phyloP scores from a whole-genome alignment of 495 filamentous ascomycete species.

The Endocarpon pusillum region DNA sequence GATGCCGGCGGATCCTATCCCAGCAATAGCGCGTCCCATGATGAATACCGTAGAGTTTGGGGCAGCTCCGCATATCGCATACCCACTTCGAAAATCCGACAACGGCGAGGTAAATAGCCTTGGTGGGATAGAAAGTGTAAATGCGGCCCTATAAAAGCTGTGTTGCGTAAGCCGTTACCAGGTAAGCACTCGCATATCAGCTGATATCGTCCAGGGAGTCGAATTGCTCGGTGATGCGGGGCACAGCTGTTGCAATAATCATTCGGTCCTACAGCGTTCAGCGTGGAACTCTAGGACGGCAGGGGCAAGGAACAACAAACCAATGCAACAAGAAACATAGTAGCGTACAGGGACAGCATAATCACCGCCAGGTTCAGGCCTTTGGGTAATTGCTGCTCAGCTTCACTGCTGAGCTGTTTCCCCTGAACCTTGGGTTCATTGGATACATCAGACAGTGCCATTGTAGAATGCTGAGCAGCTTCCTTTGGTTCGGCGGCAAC shows the following conservation, averaged over 20 bases:
- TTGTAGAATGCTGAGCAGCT: no score
- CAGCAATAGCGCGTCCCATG: conserved; percentile 37
- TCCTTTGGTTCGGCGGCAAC: no score
- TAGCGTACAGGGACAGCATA: conserved; percentile 16
- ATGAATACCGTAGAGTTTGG: conserved; percentile 54
- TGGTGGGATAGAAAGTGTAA: conserved; percentile 44
- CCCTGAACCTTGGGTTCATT: no score
- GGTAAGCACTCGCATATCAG: conserved; percentile 38
- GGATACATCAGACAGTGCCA: no score
- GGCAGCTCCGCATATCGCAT: conserved; percentile 54
- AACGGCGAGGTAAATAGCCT: conserved; percentile 31
- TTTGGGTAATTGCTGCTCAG: not conserved
- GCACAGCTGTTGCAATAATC: conserved; percentile 18
- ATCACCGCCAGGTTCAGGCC: not conserved
- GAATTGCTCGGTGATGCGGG: conserved; percentile 30
- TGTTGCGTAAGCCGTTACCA: conserved; percentile 20
- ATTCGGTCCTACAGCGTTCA: conserved; percentile 8
- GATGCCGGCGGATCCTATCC: conserved; percentile 32
- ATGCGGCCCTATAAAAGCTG: conserved; percentile 43
- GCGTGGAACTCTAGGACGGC: not conserved
- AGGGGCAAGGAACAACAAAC: conserved; percentile 4
- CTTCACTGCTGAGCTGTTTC: no score
- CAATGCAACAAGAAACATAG: conserved; percentile 20
- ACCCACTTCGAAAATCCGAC: conserved; percentile 43
- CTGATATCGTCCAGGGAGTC: conserved; percentile 25